These are phyloP conservation scores for Begonia fuchsioides DNA, from an alignment of 306 rosid species.

Conservation along the genomic window DNA sequence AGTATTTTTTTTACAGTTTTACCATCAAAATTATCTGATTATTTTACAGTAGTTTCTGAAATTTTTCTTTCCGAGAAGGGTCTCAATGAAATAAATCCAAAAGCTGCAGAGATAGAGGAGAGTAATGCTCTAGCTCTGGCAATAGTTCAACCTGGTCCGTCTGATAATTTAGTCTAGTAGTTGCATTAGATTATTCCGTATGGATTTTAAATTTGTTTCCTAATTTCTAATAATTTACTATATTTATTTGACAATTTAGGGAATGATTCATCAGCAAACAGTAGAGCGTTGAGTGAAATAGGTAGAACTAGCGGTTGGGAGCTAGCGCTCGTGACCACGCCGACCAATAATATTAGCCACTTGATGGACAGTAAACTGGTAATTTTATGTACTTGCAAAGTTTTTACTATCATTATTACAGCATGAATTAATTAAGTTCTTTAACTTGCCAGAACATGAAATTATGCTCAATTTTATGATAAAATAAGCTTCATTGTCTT, in stretches of 20 bases:
- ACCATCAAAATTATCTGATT: too few species aligned
- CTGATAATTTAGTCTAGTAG: slow-evolving; percentile 8
- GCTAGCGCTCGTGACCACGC: slow-evolving; percentile 63
- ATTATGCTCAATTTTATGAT: too few species aligned
- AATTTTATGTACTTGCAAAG: background rate
- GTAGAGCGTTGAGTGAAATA: slow-evolving; percentile 22
- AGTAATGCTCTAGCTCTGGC: slow-evolving; percentile 85
- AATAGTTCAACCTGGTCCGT: slow-evolving; percentile 55
- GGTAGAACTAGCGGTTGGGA: slow-evolving; percentile 84
- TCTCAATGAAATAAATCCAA: slow-evolving; percentile 56
- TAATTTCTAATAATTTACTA: slow-evolving; percentile 2
- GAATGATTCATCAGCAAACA: slow-evolving; percentile 17
- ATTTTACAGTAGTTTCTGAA: background rate
- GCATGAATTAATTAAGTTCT: too few species aligned
- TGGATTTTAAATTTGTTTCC: background rate
- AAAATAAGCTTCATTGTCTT: too few species aligned
- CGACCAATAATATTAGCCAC: slow-evolving; percentile 43
- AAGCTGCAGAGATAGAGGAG: slow-evolving; percentile 62
- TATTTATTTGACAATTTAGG: slow-evolving; percentile 26
- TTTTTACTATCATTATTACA: too few species aligned
- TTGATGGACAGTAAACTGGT: slow-evolving; percentile 42
- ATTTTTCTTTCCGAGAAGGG: slow-evolving; percentile 50
- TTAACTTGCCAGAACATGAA: too few species aligned
- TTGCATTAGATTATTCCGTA: background rate
- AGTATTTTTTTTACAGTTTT: slow-evolving; percentile 1